These are phyloP conservation scores for Aspergillus bertholletiae DNA, from an alignment of 495 filamentous ascomycete genomes.

Conservation along the genomic window DNA sequence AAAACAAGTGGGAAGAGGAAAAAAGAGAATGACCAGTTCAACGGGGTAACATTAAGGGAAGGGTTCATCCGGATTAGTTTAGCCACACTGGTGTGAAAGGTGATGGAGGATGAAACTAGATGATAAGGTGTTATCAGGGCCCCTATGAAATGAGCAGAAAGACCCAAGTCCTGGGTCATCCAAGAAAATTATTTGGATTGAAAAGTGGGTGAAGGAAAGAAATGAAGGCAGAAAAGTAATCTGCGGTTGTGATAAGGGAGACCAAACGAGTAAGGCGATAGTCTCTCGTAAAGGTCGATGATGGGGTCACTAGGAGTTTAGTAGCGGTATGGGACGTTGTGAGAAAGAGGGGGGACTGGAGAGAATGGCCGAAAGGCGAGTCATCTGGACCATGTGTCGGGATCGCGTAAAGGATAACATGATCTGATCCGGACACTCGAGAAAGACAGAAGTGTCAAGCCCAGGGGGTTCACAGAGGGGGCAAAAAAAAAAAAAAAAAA, in stretches of 20 bases:
- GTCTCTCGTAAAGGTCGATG: not conserved
- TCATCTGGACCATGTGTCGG: not conserved
- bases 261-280: not conserved
- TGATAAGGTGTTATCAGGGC: not conserved
- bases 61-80: not conserved
- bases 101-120: not conserved
- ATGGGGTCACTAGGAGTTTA: not conserved
- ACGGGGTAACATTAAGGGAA: not conserved
- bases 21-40: not conserved
- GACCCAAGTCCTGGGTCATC: not conserved
- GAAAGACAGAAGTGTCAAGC: not conserved
- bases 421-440: not conserved
- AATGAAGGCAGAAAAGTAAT: not conserved
- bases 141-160: not conserved
- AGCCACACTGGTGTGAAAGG: not conserved
- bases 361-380: not conserved
- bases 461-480: not conserved
- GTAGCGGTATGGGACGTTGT: not conserved
- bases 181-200: not conserved
- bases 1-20: not conserved
- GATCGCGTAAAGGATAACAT: not conserved
- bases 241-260: not conserved
- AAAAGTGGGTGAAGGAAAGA: not conserved
- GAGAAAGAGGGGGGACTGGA: conserved; percentile 1
- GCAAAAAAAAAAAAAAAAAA: not conserved